These are phyloP conservation scores for Waltergamsia citrina DNA, from an alignment of 2,329 filamentous ascomycete genomes.

Conservation along the genomic window DNA sequence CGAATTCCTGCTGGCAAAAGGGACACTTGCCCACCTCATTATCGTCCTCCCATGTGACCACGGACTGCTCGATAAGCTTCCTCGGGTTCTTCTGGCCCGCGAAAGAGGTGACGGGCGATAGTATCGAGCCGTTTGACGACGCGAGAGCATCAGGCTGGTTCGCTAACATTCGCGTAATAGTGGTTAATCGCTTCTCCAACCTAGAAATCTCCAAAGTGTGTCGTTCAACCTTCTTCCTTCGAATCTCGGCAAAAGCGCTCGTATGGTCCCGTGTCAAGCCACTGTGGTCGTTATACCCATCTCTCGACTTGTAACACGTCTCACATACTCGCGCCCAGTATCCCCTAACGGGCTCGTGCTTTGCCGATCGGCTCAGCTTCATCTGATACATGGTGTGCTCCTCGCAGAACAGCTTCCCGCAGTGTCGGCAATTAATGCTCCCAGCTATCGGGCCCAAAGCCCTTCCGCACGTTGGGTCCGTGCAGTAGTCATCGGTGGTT, in stretches of 20 bases:
- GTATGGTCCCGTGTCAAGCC: conserved; percentile 66
- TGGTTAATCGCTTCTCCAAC: conserved; percentile 84
- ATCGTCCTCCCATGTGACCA: conserved; percentile 95
- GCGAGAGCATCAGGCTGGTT: conserved; percentile 60
- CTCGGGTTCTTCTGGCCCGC: conserved; percentile 64
- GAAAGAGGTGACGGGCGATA: conserved; percentile 52
- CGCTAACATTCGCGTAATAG: conserved; percentile 75
- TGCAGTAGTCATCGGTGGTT: conserved; percentile 67
- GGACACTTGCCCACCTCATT: conserved; percentile 71
- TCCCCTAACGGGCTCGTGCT: conserved; percentile 82
- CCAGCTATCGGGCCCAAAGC: conserved; percentile 71
- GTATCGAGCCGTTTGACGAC: conserved; percentile 34
- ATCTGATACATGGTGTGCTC: conserved; percentile 99
- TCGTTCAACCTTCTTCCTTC: conserved; percentile 72
- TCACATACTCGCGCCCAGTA: conserved; percentile 95
- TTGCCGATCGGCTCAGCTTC: conserved; percentile 83
- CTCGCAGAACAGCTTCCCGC: conserved; percentile 89
- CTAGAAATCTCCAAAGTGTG: conserved; percentile 80
- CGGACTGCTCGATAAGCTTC: conserved; percentile 78
- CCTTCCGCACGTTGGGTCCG: conserved; percentile 79
- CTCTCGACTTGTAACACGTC: conserved; percentile 96
- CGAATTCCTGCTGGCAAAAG: conserved; percentile 93
- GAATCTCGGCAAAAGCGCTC: conserved; percentile 56
- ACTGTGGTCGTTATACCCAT: conserved; percentile 86
- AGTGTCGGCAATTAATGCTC: conserved; percentile 87